Conservation (phyloP, 768 basidiomycete genomes). For the Russula brevipes region DNA sequence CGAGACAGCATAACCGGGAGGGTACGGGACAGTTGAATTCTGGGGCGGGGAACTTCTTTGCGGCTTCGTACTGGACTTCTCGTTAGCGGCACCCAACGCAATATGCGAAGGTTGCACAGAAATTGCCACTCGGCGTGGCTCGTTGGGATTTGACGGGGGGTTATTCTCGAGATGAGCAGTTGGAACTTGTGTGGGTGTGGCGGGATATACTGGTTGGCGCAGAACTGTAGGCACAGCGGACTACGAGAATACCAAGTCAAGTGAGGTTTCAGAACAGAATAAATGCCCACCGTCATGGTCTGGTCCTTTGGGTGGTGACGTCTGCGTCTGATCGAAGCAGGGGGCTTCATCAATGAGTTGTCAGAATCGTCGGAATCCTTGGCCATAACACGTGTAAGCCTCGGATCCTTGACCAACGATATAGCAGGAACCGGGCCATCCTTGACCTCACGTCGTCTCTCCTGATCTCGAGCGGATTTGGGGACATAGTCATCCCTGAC, state of each 20-base stretch:
- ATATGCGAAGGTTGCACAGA: conserved; percentile 2
- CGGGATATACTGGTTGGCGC: conserved; percentile 10
- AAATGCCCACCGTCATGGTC: conserved; percentile 1
- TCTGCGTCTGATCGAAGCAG: conserved; percentile 9
- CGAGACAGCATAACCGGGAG: conserved; percentile 26
- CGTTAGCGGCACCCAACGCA: not conserved
- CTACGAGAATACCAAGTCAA: conserved; percentile 7
- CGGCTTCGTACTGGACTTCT: conserved; percentile 6
- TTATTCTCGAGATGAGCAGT: conserved; percentile 4
- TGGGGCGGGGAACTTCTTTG: conserved; percentile 20
- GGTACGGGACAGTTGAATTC: conserved; percentile 22
- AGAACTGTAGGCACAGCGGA: conserved; percentile 14
- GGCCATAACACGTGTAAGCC: conserved; percentile 17
- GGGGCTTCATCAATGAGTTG: conserved; percentile 21
- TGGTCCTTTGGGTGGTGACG: conserved; percentile 21
- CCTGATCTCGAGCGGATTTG: conserved; percentile 14
- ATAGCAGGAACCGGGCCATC: conserved; percentile 25
- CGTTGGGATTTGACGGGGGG: not conserved
- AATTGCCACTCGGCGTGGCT: conserved; percentile 5
- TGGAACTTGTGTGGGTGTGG: not conserved
- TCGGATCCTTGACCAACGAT: conserved; percentile 12
- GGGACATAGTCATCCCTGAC: conserved; percentile 20
- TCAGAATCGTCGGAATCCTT: conserved; percentile 27
- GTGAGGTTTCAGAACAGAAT: not conserved
- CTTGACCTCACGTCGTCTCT: conserved; percentile 19